Percentiles rank a stretch among this genome's conserved stretches.
Conservation (phyloP, 2,329 filamentous ascomycete species). For the Colletotrichum tofieldiae region DNA sequence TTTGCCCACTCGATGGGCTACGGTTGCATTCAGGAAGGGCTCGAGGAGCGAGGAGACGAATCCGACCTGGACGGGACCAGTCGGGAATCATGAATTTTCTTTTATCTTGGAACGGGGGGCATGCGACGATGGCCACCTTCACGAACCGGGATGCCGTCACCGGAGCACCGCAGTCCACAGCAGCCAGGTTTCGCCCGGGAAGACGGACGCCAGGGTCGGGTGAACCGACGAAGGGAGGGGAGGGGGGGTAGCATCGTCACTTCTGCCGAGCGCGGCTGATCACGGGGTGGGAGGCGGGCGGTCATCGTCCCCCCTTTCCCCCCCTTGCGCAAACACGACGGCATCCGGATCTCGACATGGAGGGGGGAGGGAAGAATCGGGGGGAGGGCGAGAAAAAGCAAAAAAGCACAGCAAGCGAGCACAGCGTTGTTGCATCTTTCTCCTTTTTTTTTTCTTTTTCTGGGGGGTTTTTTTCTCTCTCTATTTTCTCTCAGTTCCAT, state of each 20-base stretch:
- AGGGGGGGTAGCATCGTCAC: neutral
- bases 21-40: neutral
- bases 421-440: slow-evolving; percentile 21
- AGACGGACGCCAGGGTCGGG: neutral
- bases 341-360: slow-evolving; percentile 1
- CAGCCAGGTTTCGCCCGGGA: neutral
- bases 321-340: neutral
- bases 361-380: neutral
- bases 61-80: neutral
- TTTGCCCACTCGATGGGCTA: neutral
- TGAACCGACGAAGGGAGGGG: neutral
- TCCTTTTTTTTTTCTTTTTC: neutral
- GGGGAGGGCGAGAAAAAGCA: neutral
- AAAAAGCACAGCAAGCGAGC: slow-evolving; percentile 40
- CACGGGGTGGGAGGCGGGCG: neutral
- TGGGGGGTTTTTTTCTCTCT: neutral
- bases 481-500: neutral
- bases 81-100: neutral
- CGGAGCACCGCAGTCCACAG: neutral
- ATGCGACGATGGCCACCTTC: neutral
- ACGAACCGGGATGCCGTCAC: neutral
- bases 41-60: neutral
- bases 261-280: neutral
- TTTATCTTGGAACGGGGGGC: neutral
- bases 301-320: neutral